A percentile compares a stretch with the other conserved stretches of the same genome.
phyloP scores from a whole-genome alignment of 192 early-diverging fungal species.

The Coemansia sp. region DNA sequence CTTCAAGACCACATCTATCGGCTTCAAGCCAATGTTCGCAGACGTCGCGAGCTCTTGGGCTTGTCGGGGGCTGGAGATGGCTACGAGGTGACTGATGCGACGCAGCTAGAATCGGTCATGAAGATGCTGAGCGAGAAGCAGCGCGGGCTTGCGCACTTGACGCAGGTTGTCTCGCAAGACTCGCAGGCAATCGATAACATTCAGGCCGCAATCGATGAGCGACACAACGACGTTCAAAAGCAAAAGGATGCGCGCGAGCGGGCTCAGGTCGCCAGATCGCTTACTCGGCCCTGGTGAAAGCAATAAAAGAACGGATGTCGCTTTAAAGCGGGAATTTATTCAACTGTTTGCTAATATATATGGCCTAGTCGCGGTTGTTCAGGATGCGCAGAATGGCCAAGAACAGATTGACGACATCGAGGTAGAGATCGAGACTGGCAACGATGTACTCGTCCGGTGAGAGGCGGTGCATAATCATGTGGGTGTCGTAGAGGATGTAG shows the following conservation, averaged over 20 bases:
- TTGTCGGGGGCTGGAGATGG: slow-evolving; percentile 31
- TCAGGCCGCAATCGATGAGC: slow-evolving; percentile 41
- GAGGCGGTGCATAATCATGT: slow-evolving; percentile 63
- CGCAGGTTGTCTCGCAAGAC: slow-evolving; percentile 64
- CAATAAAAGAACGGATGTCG: neutral
- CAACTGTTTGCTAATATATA: neutral
- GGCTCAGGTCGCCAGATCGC: slow-evolving; percentile 30
- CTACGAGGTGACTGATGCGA: slow-evolving; percentile 60
- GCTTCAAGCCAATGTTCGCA: slow-evolving; percentile 59
- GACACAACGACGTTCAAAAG: slow-evolving; percentile 35
- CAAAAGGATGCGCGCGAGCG: slow-evolving; percentile 41
- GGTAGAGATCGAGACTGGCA: slow-evolving; percentile 64
- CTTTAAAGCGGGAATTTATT: too few species aligned
- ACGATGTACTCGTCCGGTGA: slow-evolving; percentile 74
- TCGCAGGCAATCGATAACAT: slow-evolving; percentile 51
- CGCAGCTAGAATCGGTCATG: slow-evolving; percentile 49
- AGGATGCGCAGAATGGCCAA: slow-evolving; percentile 65
- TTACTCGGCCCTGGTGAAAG: slow-evolving; percentile 32
- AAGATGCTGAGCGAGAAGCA: slow-evolving; percentile 61
- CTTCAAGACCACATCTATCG: slow-evolving; percentile 77
- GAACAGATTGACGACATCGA: slow-evolving; percentile 79
- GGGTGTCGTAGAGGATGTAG: slow-evolving; percentile 77
- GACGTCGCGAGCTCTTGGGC: slow-evolving; percentile 36
- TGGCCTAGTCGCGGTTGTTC: slow-evolving; percentile 40
- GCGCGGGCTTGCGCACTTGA: slow-evolving; percentile 67